Percentiles rank a stretch among this genome's conserved stretches.
Conservation (phyloP, 257 asterid species). For the Ocimum tenuiflorum region DNA sequence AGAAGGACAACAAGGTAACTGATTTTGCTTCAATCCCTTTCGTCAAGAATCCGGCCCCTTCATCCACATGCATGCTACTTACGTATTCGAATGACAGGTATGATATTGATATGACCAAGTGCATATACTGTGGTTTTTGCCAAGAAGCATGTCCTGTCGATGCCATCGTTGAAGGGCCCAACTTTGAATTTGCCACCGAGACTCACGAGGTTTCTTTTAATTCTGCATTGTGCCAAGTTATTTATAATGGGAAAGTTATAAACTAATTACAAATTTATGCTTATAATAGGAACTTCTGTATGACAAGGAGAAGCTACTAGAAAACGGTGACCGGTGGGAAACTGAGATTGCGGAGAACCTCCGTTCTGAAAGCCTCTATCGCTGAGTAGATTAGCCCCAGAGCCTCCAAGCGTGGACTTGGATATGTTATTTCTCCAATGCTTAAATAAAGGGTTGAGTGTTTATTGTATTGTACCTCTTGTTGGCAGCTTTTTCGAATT, state of each 20-base stretch:
- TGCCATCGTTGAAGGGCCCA: constrained; percentile 97
- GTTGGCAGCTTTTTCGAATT: not conserved
- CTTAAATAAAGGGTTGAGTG: constrained; percentile 23
- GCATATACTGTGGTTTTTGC: constrained; percentile 94
- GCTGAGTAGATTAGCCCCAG: constrained; percentile 27
- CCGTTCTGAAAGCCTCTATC: constrained; percentile 84
- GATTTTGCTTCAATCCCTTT: constrained; percentile 6
- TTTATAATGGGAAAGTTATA: not conserved
- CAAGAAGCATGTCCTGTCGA: constrained; percentile 99
- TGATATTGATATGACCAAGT: constrained; percentile 92
- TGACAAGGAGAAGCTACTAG: constrained; percentile 92
- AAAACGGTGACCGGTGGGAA: constrained; percentile 94
- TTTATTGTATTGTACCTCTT: too few species aligned
- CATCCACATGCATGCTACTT: constrained; percentile 10
- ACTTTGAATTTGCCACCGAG: constrained; percentile 87
- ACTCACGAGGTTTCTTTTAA: constrained; percentile 64
- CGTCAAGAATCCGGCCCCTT: not conserved
- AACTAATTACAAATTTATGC: not conserved
- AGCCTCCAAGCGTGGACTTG: constrained; percentile 14
- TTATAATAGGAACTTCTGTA: constrained; percentile 68
- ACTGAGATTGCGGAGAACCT: constrained; percentile 93
- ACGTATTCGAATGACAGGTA: constrained; percentile 41
- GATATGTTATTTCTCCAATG: constrained; percentile 2
- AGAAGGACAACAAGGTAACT: constrained; percentile 80
- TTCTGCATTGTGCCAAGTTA: not conserved